These are phyloP conservation scores for Chlorella sorokiniana DNA, from an alignment of 139 green algal genomes.

Conservation along the genomic window DNA sequence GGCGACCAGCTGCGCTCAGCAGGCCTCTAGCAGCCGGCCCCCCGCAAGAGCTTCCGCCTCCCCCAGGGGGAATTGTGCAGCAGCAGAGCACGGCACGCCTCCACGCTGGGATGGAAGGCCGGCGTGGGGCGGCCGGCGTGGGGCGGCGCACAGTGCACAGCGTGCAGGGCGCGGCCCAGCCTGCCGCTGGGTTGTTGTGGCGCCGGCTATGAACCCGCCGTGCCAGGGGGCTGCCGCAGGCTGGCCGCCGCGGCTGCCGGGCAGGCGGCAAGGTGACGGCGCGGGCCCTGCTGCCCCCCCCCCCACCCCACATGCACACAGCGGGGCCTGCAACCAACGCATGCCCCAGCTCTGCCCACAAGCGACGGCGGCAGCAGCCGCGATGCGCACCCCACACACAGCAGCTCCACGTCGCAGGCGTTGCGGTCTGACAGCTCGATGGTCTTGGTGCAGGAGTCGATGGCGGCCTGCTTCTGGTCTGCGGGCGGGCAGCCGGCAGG, in stretches of 20 bases:
- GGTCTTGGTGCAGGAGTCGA: conserved; percentile 69
- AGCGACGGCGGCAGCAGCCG: neutral
- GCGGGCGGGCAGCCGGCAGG: neutral
- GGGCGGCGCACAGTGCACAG: neutral
- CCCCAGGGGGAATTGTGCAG: too few species aligned
- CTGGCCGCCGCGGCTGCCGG: neutral
- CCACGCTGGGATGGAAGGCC: too few species aligned
- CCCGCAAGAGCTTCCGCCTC: too few species aligned
- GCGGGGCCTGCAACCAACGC: too few species aligned
- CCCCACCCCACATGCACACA: neutral
- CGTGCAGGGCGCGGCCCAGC: neutral
- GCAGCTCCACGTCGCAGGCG: conserved; percentile 93
- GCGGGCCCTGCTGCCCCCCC: neutral
- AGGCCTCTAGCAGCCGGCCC: neutral
- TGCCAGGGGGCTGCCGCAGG: neutral
- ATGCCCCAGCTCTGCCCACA: too few species aligned
- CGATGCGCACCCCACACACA: conserved; percentile 71
- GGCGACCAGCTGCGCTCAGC: neutral
- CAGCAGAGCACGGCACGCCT: too few species aligned
- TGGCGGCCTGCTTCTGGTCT: conserved; percentile 50
- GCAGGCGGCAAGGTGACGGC: conserved; percentile 11
- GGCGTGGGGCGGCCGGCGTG: too few species aligned
- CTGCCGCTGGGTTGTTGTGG: neutral
- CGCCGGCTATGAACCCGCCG: conserved; percentile 27
- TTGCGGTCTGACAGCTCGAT: conserved; percentile 87